Conservation (phyloP, 768 basidiomycete species). For the Mycena crocata region DNA sequence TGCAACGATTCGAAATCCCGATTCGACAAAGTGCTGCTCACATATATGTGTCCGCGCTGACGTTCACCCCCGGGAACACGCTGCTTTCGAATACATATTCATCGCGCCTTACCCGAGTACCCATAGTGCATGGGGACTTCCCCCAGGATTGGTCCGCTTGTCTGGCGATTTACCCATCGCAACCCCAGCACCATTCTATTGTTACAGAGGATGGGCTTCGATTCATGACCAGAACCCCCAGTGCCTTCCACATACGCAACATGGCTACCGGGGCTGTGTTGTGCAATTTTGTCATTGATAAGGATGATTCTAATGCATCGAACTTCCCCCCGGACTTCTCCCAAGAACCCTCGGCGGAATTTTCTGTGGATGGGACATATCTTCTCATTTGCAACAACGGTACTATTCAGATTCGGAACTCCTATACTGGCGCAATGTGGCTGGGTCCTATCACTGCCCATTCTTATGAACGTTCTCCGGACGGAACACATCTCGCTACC, state of each 20-base stretch:
- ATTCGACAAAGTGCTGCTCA: not conserved
- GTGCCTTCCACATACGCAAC: not conserved
- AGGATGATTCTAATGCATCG: too few relatives aligned
- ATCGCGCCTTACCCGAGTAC: not conserved
- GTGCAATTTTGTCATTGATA: not conserved
- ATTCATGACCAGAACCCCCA: not conserved
- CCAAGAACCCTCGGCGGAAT: not conserved
- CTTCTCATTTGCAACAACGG: not conserved
- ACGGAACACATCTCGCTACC: not conserved
- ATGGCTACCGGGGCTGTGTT: not conserved
- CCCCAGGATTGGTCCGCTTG: not conserved
- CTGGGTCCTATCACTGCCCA: not conserved
- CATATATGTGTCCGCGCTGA: constrained; percentile 1
- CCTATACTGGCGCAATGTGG: not conserved
- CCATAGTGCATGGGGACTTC: not conserved
- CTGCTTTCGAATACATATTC: not conserved
- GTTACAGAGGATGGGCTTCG: not conserved
- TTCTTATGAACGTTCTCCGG: not conserved
- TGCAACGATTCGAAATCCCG: constrained; percentile 4
- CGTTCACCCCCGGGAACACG: not conserved
- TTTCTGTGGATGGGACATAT: not conserved
- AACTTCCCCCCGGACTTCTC: not conserved
- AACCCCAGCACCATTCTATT: too few relatives aligned
- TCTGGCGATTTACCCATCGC: not conserved
- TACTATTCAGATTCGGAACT: not conserved